Base-by-base conservation (phyloP, 1,139 yeast genomes). In the Scheffersomyces stambukii region DNA sequence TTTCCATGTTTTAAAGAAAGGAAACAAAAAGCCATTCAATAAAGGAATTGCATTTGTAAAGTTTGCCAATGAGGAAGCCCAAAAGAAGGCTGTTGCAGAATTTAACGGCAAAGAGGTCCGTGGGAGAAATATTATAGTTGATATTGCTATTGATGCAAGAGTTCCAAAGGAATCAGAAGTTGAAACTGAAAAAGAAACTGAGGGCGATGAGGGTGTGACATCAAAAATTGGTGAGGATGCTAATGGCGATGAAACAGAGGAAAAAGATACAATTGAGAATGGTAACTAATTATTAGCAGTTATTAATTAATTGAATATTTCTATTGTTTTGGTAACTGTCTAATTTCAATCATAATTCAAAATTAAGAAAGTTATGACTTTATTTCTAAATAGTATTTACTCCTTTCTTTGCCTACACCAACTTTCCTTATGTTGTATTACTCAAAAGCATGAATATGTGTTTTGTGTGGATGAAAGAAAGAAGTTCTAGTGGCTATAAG, bases 1-100 rank as follows among this genome's bases (percentile, higher is more conserved):
- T 15, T 50, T 55, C 41, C n/a, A n/a, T n/a, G n/a, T n/a, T n/a
- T n/a, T n/a, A n/a, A 60, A 58, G 42, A 55, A 66, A 41, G 60
- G 54, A 13, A 9, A 18, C 10, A 9, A 10, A 4, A 48, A 58
- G 32, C 64, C 70, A 41, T 70, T 60, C 52, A 75, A 75, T 52
- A 75, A 72, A 52, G 83, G 84, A 27, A 74, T 73, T 54, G 83
- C 81, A 3, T 77, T 77, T 54, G 73, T 75, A 35, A 74, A 67
- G 44, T 73, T 77, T 43, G 48, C 62, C 21, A 51, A 52, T 42
- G 70, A 69, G 40, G 74, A 67, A 38, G 48, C 52, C 24, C 81
- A 75, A 50, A 53, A 60, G 46, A 45, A 55, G 42, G 78, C 76
- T 10, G 64, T 76, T 37, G 62, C 59, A 17, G 63, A 71, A 41